Base-by-base conservation (phyloP, 2,329 filamentous ascomycete species). In the Cladophialophora yegresii region DNA sequence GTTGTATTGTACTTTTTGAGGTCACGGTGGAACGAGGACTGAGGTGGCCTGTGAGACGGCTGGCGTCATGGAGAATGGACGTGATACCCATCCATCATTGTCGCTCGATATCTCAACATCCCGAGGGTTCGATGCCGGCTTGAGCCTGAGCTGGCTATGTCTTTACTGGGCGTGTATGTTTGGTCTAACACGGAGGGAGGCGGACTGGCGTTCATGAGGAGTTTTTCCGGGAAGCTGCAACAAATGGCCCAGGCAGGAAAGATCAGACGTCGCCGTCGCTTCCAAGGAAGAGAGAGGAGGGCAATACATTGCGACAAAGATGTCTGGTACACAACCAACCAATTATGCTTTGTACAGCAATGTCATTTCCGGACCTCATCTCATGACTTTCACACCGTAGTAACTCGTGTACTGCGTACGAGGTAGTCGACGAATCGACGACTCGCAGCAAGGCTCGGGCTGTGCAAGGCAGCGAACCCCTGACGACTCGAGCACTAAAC, bases 1-100 rank as follows among this genome's bases (percentile, higher is more conserved):
- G 58, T 56, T 66, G 63, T 59, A 56, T 53, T 61, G 58, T 68
- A 62, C 53, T 63, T 61, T 61, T 64, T 64, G 36, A 50, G 54
- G 59, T 60, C 61, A 66, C 62, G 63, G 62, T 53, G 56, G 62
- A 50, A 47, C 49, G 63, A 55, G 22, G 55, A 47, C 10, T 22
- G 51, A 28, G 20, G 26, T 54, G 28, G 51, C 28, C 51, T 54
- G 28, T 28, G 28, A 54, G 45, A 56, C 59, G 47, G 54, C 28
- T n/a, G 55, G 62, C 49, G 62, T 60, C 51, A 26, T 50, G 55
- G 56, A 54, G 62, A 64, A 32, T 6, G 49, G 36, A 61, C 55
- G 62, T 60, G 54, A 62, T 57, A 54, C 51, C 51, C 51, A 54
- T 50, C 28, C 23, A 33, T 54, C 51, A n/a, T 13, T 32, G 12